Evolutionary conservation across 2,329 filamentous ascomycete genomes (phyloP).

Genomic region (Fusarium continuum): DNA sequence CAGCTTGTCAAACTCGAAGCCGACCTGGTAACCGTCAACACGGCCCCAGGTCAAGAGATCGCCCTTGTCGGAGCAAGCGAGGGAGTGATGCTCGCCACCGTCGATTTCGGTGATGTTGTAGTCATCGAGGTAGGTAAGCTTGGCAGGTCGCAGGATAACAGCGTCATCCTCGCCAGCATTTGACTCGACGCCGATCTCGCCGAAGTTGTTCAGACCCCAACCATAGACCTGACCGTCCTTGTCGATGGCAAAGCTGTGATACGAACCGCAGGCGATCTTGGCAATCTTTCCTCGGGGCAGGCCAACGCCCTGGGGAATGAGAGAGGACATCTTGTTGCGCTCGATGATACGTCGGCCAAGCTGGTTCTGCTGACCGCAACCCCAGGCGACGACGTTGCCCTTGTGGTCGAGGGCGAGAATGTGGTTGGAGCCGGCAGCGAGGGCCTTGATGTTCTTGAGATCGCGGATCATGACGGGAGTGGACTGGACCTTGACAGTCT

Average conservation of each 20-base stretch:
- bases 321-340: constrained; percentile 69
- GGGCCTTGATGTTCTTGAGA: constrained; percentile 71
- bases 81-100: constrained; percentile 79
- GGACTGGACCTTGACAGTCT: constrained; percentile 59
- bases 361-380: constrained; percentile 74
- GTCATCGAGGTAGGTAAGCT: constrained; percentile 71
- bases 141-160: constrained; percentile 75
- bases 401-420: constrained; percentile 72
- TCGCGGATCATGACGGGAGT: constrained; percentile 65
- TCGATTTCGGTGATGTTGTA: constrained; percentile 73
- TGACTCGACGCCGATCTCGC: constrained; percentile 74
- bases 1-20: constrained; percentile 63
- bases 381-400: constrained; percentile 75
- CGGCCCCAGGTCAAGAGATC: constrained; percentile 69
- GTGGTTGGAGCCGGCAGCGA: constrained; percentile 76
- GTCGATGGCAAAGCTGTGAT: constrained; percentile 84
- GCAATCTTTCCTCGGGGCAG: constrained; percentile 66
- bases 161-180: constrained; percentile 64
- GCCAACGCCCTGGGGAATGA: constrained; percentile 68
- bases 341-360: constrained; percentile 68
- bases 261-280: constrained; percentile 71
- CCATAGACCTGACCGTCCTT: constrained; percentile 75
- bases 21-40: constrained; percentile 62
- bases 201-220: constrained; percentile 90
- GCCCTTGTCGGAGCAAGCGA: constrained; percentile 66